Percentiles rank a stretch among this genome's conserved stretches.
Conservation (phyloP, 116 monocot species). For the Dioscorea cayenensis region DNA sequence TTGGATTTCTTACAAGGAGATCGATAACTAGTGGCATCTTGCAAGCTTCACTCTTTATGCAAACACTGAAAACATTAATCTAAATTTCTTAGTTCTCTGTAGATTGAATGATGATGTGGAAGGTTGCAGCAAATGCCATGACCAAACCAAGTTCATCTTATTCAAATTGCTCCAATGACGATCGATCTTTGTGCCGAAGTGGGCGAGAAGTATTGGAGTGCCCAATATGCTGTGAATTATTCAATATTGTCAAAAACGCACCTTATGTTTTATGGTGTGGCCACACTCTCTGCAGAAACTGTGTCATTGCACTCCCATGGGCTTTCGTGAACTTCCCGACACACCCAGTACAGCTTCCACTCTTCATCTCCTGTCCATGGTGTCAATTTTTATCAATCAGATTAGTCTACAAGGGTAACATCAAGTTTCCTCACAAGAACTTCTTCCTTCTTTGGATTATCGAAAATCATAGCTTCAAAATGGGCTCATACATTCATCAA, state of each 20-base stretch:
- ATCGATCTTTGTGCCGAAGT: slow-evolving; percentile 52
- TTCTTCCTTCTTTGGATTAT: slow-evolving; percentile 88
- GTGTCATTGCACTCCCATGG: slow-evolving; percentile 63
- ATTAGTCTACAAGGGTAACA: slow-evolving; percentile 56
- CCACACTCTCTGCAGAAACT: slow-evolving; percentile 84
- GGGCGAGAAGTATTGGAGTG: slow-evolving; percentile 75
- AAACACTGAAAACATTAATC: no score
- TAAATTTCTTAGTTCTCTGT: no score
- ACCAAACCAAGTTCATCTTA: slow-evolving; percentile 8
- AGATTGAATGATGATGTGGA: slow-evolving; percentile 37
- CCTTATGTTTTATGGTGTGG: slow-evolving; percentile 91
- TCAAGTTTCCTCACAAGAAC: slow-evolving; percentile 76
- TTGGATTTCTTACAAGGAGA: no score
- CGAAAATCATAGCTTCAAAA: slow-evolving; percentile 32
- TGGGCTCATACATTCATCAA: neutral
- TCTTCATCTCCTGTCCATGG: slow-evolving; percentile 88
- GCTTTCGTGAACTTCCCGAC: slow-evolving; percentile 64
- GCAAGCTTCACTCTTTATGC: no score
- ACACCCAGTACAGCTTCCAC: slow-evolving; percentile 56
- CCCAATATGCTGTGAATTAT: slow-evolving; percentile 79
- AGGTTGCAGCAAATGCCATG: slow-evolving; percentile 41
- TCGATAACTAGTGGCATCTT: no score
- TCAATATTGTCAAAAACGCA: slow-evolving; percentile 84
- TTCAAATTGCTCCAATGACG: slow-evolving; percentile 73
- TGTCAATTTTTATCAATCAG: slow-evolving; percentile 68